These are phyloP conservation scores for Populus simonii DNA, from an alignment of 345 rosid genomes.

Conservation along the genomic window DNA sequence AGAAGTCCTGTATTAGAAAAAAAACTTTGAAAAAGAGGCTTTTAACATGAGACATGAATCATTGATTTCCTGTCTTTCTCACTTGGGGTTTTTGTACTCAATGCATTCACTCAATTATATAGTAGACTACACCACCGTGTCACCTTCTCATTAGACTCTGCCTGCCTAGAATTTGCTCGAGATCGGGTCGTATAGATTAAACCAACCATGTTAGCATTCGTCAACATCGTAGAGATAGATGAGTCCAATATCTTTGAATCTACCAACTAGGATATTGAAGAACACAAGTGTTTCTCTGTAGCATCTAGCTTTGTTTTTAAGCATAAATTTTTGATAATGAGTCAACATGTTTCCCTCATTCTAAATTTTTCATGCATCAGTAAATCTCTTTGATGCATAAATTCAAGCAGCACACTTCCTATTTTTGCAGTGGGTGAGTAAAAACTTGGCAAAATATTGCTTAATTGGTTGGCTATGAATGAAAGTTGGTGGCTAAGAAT, in stretches of 20 bases:
- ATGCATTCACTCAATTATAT: neutral
- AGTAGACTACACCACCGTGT: neutral
- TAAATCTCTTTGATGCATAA: neutral
- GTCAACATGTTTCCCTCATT: neutral
- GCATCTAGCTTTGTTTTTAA: neutral
- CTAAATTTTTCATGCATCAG: neutral
- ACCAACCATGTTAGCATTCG: neutral
- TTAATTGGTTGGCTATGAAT: neutral
- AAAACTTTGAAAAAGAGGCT: neutral
- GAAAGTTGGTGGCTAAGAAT: neutral
- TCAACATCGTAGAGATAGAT: neutral
- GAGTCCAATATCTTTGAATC: neutral
- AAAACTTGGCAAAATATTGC: neutral
- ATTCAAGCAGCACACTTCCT: neutral
- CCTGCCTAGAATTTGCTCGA: neutral
- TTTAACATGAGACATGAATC: conserved; percentile 14
- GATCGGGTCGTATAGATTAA: neutral
- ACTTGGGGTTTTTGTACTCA: neutral
- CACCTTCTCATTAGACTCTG: neutral
- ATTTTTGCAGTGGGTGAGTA: neutral
- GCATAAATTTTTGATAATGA: no score
- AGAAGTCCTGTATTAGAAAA: neutral
- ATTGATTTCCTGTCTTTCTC: neutral
- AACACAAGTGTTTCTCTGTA: neutral
- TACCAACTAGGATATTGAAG: neutral